Evolutionary conservation across 495 filamentous ascomycete species (phyloP).

Genomic region (Talaromyces thailandensis): DNA sequence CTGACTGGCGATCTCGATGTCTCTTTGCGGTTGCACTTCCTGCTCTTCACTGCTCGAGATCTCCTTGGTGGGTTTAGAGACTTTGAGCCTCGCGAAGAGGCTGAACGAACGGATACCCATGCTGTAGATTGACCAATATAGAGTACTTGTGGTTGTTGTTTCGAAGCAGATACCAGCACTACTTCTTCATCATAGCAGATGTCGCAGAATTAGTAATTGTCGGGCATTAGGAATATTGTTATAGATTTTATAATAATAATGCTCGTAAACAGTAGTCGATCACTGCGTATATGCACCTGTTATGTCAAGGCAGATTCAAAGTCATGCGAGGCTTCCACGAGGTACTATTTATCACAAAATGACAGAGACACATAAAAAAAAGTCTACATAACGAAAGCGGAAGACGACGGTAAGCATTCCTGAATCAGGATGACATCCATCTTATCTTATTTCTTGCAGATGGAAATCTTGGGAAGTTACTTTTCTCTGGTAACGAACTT

Average conservation of each 20-base stretch:
- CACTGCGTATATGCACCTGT: background rate
- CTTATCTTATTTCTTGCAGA: background rate
- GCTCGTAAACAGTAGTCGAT: background rate
- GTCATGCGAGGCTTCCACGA: constrained; percentile 6
- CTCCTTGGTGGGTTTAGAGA: background rate
- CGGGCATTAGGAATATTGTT: background rate
- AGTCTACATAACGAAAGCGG: constrained; percentile 2
- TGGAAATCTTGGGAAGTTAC: background rate
- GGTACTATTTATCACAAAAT: background rate
- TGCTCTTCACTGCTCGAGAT: background rate
- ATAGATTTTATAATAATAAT: background rate
- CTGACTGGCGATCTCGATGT: background rate
- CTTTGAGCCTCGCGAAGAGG: constrained; percentile 1
- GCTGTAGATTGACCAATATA: background rate
- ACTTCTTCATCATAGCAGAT: background rate
- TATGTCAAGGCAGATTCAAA: background rate
- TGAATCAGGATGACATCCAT: constrained; percentile 5
- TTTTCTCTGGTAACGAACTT: background rate
- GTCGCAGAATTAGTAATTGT: background rate
- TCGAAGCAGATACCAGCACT: background rate
- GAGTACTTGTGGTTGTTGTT: background rate
- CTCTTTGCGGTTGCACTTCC: background rate
- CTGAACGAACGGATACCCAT: background rate
- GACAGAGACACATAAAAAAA: background rate
- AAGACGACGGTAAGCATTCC: background rate